Evolutionary conservation across 768 basidiomycete genomes (phyloP).

Genomic region (Xerocomellus amylosporus): DNA sequence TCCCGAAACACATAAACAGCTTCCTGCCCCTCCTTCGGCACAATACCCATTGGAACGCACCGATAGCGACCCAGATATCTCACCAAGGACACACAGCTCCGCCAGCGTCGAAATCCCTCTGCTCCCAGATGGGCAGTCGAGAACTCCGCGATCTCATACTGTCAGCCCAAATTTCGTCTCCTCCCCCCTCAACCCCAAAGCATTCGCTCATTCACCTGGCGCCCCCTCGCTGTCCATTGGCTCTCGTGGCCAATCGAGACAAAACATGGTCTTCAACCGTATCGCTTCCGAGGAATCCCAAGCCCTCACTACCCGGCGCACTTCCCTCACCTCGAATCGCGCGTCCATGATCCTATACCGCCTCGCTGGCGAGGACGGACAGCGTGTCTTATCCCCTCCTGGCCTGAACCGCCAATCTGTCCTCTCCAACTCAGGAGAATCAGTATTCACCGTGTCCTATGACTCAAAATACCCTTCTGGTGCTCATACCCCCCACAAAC

Average conservation of each 20-base stretch:
- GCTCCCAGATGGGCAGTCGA: slow-evolving; percentile 16
- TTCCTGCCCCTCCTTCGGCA: slow-evolving; percentile 24
- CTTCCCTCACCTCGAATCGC: slow-evolving; percentile 29
- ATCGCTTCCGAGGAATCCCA: slow-evolving; percentile 45
- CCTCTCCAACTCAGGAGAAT: slow-evolving; percentile 52
- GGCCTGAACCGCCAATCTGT: slow-evolving; percentile 39
- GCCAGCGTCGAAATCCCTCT: slow-evolving; percentile 33
- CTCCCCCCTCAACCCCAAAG: slow-evolving; percentile 52
- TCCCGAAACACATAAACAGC: slow-evolving; percentile 50
- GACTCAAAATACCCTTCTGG: slow-evolving; percentile 67
- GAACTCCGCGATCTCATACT: slow-evolving; percentile 27
- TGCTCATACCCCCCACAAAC: slow-evolving; percentile 28
- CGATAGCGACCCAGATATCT: slow-evolving; percentile 9
- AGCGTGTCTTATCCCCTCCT: slow-evolving; percentile 36
- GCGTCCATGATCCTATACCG: slow-evolving; percentile 71
- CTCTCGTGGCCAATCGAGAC: slow-evolving; percentile 40
- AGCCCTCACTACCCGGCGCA: slow-evolving; percentile 33
- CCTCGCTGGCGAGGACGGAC: slow-evolving; percentile 40
- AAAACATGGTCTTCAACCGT: slow-evolving; percentile 42
- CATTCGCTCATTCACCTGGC: slow-evolving; percentile 12
- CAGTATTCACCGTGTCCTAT: slow-evolving; percentile 44
- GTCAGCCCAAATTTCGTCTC: slow-evolving; percentile 39
- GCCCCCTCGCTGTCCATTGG: slow-evolving; percentile 23
- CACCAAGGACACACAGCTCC: slow-evolving; percentile 24
- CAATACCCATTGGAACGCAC: background rate